A percentile compares a stretch with the other conserved stretches of the same genome.
Conservation (phyloP, 208 protist genomes). For the Leishmania turanica region DNA sequence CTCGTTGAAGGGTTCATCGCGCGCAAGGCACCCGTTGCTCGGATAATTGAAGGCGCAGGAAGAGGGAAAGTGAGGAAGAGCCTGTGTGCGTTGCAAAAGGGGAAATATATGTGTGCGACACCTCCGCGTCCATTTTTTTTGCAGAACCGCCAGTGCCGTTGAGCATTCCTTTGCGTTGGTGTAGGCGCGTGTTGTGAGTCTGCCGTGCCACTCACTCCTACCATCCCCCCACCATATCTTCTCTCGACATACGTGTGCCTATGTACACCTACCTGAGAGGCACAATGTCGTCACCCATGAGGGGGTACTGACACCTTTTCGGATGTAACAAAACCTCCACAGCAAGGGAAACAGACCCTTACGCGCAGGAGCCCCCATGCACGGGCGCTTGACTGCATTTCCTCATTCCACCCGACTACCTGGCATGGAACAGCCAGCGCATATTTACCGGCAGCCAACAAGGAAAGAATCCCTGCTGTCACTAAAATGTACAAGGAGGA, state of each 20-base stretch:
- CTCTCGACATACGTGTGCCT: neutral
- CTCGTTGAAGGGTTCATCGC: neutral
- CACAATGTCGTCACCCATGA: neutral
- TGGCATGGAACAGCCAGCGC: neutral
- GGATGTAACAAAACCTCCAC: neutral
- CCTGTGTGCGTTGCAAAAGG: neutral
- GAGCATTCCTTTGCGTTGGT: neutral
- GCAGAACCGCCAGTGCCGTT: too few species aligned
- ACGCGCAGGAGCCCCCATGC: neutral
- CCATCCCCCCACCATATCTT: neutral
- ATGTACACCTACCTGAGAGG: neutral
- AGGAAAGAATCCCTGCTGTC: neutral
- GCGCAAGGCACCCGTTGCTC: neutral
- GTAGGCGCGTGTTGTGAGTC: neutral
- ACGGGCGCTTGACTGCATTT: neutral
- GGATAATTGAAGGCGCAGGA: neutral
- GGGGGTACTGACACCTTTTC: neutral
- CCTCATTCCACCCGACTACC: neutral
- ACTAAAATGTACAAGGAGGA: neutral
- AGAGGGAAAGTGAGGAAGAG: neutral
- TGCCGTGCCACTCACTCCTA: neutral
- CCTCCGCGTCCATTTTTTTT: neutral
- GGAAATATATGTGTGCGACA: neutral
- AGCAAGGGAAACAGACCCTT: neutral
- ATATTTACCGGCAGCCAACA: neutral